phyloP scores from a whole-genome alignment of 2,329 filamentous ascomycete genomes.

The Cercospora zeina region DNA sequence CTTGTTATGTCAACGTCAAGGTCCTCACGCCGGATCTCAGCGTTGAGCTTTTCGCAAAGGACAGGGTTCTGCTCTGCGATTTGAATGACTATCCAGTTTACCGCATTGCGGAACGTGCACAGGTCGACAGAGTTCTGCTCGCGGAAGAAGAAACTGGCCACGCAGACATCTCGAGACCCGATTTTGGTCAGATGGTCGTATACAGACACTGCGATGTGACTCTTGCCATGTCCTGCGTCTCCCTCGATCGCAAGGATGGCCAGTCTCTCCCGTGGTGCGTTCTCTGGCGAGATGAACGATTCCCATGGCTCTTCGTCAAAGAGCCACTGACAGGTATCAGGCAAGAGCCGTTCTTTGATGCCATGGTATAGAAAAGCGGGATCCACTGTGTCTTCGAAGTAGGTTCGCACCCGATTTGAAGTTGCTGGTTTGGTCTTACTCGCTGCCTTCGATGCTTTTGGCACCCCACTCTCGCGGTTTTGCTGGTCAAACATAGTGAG shows the following conservation, averaged over 20 bases:
- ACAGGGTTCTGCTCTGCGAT: conserved; percentile 5
- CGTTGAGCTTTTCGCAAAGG: conserved; percentile 13
- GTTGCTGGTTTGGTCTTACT: conserved; percentile 12
- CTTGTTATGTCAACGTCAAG: conserved; percentile 2
- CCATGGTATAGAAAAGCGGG: not conserved
- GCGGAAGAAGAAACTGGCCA: conserved; percentile 15
- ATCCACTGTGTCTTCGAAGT: conserved; percentile 11
- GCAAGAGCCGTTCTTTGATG: conserved; percentile 10
- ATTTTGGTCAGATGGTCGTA: conserved; percentile 7
- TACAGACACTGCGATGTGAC: conserved; percentile 7
- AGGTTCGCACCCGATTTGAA: conserved; percentile 6
- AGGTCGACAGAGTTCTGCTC: conserved; percentile 11
- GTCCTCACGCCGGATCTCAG: conserved; percentile 13
- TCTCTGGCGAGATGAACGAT: not conserved
- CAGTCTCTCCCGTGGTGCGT: not conserved
- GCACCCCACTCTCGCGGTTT: not conserved
- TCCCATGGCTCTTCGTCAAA: conserved; percentile 8
- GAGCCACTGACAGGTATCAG: conserved; percentile 17
- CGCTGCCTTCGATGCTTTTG: conserved; percentile 5
- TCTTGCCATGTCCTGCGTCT: conserved; percentile 7
- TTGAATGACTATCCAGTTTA: conserved; percentile 14
- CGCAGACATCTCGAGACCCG: not conserved
- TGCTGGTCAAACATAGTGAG: conserved; percentile 14
- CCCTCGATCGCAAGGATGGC: conserved; percentile 14
- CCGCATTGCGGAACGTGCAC: conserved; percentile 1